Base-by-base conservation (phyloP, 1,284 basidiomycete genomes). In the Papiliotrema flavescens region DNA sequence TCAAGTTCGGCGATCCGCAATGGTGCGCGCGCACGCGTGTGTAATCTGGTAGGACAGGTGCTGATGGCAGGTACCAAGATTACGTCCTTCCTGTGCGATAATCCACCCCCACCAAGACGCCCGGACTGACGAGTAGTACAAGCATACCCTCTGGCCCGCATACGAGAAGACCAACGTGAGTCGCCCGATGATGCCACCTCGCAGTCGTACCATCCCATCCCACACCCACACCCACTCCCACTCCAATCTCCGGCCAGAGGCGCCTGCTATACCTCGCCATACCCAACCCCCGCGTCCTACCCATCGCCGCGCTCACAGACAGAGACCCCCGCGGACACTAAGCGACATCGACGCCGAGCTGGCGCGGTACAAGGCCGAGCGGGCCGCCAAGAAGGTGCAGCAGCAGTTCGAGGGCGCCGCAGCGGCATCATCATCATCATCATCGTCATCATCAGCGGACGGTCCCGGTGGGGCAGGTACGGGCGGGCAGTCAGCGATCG, bases 1-100 rank as follows among this genome's bases (percentile, higher is more conserved):
- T 92, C 50, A 88, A 93, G 73, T 94, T 89, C 69, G 90, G 91
- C 51, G 89, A 92, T 73, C 89, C 90, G 4, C 83, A 88, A 37
- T 96, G 90, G 90, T 95, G 28, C 47, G 72, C 63, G 23, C n/a
- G 19, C 19, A 3, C 13, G 26, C 17, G 2, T 23, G 15, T 23
- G 9, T 24, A 2, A 14, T 22, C 34, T 49, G 17, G 39, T 22
- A 15, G 8, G 42, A 5, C 7, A 7, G 23, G 7, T 2, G 37
- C 61, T 57, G 53, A 56, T 52, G 20, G 39, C 20, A 49, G 47
- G 47, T 49, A 49, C 36, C 17, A 36, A 4, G 24, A 36, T 13
- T 17, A 49, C 24, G 47, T 49, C 34, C 17, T 37, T 32, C 47
- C 47, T 14, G 47, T 49, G 24, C n/a, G 47, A 39, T 34, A 43